These are phyloP conservation scores for Pythium brachiatum DNA, from an alignment of 352 stramenopile genomes.

Conservation along the genomic window DNA sequence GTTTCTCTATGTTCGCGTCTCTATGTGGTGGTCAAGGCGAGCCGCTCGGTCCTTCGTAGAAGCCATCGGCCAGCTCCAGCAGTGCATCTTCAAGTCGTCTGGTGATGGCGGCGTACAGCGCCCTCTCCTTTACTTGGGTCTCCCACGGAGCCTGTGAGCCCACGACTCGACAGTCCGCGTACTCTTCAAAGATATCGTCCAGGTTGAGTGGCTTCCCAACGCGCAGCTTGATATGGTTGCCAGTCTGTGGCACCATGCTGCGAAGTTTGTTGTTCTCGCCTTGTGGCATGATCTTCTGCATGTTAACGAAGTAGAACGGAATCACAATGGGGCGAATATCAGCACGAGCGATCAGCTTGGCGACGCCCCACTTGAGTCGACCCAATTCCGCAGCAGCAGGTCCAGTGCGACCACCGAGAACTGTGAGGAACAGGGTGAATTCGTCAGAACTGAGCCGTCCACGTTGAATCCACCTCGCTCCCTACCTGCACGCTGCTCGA, in stretches of 20 bases:
- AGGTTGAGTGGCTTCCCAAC: constrained; percentile 80
- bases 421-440: constrained; percentile 23
- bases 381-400: constrained; percentile 67
- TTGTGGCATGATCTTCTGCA: constrained; percentile 87
- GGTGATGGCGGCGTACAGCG: constrained; percentile 83
- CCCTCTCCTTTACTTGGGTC: constrained; percentile 62
- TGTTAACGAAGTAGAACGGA: constrained; percentile 85
- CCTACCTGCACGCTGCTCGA: constrained; percentile 62
- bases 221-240: constrained; percentile 50
- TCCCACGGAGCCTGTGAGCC: constrained; percentile 46
- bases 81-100: constrained; percentile 79
- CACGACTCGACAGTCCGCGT: constrained; percentile 41
- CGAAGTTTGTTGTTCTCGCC: constrained; percentile 72
- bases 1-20: background rate
- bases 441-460: background rate
- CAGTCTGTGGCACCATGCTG: constrained; percentile 52
- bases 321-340: constrained; percentile 69
- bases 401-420: constrained; percentile 59
- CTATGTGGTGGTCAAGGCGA: constrained; percentile 1
- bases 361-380: constrained; percentile 85
- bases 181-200: constrained; percentile 77
- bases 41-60: constrained; percentile 24
- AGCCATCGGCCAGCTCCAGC: constrained; percentile 49
- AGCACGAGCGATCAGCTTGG: constrained; percentile 82
- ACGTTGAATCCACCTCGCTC: too few species aligned